A percentile compares a stretch with the other conserved stretches of the same genome.
These are phyloP conservation scores for Trichoderma simmonsii DNA, from an alignment of 2,329 filamentous ascomycete genomes.

Conservation along the genomic window DNA sequence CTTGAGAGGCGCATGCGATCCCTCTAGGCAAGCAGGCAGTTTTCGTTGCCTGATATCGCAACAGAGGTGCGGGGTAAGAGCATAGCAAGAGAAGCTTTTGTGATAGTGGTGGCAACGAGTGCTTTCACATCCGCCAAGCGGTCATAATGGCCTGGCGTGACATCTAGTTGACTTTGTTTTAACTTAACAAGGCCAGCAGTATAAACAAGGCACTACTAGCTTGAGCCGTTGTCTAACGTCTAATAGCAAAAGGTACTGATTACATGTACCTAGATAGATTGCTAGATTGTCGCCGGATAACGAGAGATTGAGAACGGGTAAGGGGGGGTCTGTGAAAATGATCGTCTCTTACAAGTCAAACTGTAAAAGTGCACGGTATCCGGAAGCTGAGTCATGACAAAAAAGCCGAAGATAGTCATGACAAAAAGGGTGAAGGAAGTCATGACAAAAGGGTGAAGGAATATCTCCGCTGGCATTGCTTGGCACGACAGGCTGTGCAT, in stretches of 20 bases:
- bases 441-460: background rate
- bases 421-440: background rate
- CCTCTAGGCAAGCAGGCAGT: background rate
- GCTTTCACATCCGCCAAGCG: background rate
- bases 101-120: slow-evolving; percentile 3
- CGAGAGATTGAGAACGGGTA: background rate
- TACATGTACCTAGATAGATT: background rate
- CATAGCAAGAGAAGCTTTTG: background rate
- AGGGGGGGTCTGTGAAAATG: background rate
- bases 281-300: background rate
- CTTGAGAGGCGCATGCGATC: background rate
- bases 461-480: background rate
- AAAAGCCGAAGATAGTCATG: background rate
- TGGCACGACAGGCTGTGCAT: background rate
- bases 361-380: background rate
- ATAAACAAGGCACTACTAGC: background rate
- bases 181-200: background rate
- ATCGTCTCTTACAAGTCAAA: background rate
- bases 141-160: background rate
- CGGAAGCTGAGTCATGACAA: background rate
- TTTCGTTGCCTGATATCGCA: background rate
- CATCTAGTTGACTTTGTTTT: background rate
- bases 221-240: background rate
- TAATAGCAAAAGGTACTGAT: background rate
- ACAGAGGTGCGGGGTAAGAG: slow-evolving; percentile 7